Percentiles rank a stretch among this genome's conserved stretches.
phyloP scores from a whole-genome alignment of 257 asterid genomes.

The Osmanthus fragrans region DNA sequence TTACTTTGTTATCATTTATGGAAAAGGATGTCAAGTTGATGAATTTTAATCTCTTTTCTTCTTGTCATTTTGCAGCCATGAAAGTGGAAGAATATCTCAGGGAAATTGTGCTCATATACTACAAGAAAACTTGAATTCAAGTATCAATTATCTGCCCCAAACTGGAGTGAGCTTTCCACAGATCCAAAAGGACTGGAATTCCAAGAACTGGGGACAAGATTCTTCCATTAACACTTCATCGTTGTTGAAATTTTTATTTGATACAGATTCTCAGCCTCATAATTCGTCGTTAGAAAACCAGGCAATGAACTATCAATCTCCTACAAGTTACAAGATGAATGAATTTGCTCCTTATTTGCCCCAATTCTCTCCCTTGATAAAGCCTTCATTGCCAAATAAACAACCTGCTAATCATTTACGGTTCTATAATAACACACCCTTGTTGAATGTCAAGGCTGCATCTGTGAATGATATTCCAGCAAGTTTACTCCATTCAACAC shows the following conservation, averaged over 20 bases:
- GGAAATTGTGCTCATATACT: conserved; percentile 44
- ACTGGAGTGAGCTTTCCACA: conserved; percentile 18
- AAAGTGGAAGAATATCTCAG: conserved; percentile 38
- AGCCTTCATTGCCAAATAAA: conserved; percentile 19
- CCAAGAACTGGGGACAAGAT: conserved; percentile 34
- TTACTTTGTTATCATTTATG: conserved; percentile 34
- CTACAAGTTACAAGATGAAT: conserved; percentile 28
- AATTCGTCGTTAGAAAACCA: conserved; percentile 21
- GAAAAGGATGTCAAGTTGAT: conserved; percentile 27
- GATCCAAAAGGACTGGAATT: conserved; percentile 25
- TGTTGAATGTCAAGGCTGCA: conserved; percentile 32
- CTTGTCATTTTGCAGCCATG: conserved; percentile 60
- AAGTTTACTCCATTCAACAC: conserved; percentile 32
- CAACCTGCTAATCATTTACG: conserved; percentile 29
- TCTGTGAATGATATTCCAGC: conserved; percentile 23
- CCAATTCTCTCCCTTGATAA: conserved; percentile 20
- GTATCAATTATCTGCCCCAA: conserved; percentile 40
- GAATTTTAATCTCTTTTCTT: conserved; percentile 25
- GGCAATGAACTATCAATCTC: conserved; percentile 25
- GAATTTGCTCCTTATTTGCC: conserved; percentile 27
- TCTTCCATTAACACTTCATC: conserved; percentile 37
- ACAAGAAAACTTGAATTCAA: conserved; percentile 42
- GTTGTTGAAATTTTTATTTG: conserved; percentile 52
- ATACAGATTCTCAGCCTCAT: conserved; percentile 32
- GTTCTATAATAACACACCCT: conserved; percentile 26